Evolutionary conservation across 2,329 filamentous ascomycete species (phyloP).

Genomic region (Phaeosphaeria sp.): DNA sequence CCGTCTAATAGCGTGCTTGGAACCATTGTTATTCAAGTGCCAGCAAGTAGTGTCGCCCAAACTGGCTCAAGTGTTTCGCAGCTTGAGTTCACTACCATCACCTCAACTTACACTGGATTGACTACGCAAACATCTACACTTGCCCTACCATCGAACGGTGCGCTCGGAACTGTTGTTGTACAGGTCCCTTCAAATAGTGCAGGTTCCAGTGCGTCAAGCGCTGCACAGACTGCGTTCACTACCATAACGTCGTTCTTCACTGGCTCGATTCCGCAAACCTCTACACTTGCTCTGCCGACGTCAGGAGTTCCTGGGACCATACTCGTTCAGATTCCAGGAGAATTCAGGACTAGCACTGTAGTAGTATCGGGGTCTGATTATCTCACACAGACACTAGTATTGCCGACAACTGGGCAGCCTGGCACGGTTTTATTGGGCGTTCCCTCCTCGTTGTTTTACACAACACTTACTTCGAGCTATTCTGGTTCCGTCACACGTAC

Average conservation of each 20-base stretch:
- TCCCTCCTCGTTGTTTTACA: not conserved
- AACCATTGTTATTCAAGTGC: not conserved
- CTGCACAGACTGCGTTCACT: not conserved
- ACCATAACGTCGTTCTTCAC: conserved; percentile 1
- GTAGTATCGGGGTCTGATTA: not conserved
- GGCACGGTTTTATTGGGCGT: not conserved
- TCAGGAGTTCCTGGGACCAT: not conserved
- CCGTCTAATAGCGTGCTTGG: not conserved
- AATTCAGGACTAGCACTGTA: not conserved
- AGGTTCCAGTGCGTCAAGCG: not conserved
- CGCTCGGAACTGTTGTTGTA: not conserved
- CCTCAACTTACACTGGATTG: not conserved
- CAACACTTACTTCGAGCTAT: not conserved
- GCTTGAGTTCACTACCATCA: not conserved
- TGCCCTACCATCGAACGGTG: not conserved
- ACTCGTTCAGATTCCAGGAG: not conserved
- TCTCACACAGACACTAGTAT: not conserved
- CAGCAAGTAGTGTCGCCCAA: not conserved
- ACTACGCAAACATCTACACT: not conserved
- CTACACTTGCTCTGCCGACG: not conserved
- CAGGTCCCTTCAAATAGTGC: not conserved
- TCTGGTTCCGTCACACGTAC: not conserved
- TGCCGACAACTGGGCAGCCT: not conserved
- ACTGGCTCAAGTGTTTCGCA: not conserved
- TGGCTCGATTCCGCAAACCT: not conserved